phyloP scores from a whole-genome alignment of 2,329 filamentous ascomycete species.

The Chrysoporthe deuterocubensis region DNA sequence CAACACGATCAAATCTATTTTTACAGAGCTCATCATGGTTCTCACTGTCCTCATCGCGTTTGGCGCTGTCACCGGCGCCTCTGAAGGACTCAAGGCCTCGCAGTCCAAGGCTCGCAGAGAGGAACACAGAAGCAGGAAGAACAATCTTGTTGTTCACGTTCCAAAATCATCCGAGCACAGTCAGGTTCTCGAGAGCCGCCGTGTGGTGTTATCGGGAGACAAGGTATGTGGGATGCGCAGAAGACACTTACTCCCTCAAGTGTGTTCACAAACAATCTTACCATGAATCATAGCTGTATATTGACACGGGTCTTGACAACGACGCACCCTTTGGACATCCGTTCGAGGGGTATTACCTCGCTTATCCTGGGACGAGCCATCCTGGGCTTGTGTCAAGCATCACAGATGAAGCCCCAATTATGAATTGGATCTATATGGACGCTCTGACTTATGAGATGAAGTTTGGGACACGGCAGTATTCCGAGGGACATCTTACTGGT shows the following conservation, averaged over 20 bases:
- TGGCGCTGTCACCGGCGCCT: conserved; percentile 48
- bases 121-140: conserved; percentile 52
- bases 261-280: neutral
- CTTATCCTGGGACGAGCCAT: conserved; percentile 55
- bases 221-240: conserved; percentile 36
- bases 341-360: conserved; percentile 61
- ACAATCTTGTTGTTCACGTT: conserved; percentile 51
- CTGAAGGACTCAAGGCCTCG: conserved; percentile 52
- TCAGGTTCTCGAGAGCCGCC: conserved; percentile 46
- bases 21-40: conserved; percentile 28
- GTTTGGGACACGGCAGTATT: conserved; percentile 48
- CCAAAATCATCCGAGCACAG: conserved; percentile 50
- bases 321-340: conserved; percentile 47
- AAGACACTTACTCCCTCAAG: neutral
- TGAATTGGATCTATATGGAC: conserved; percentile 56
- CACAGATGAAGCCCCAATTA: conserved; percentile 50
- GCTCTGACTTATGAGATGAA: conserved; percentile 50
- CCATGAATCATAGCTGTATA: conserved; percentile 44
- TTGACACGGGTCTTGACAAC: conserved; percentile 44
- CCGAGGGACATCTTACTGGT: conserved; percentile 49
- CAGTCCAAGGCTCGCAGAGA: conserved; percentile 49
- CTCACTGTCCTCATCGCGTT: conserved; percentile 44
- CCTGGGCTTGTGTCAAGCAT: conserved; percentile 54
- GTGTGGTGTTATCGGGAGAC: conserved; percentile 49
- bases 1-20: neutral